phyloP scores from a whole-genome alignment of 108 stramenopile species.

The Cyclostephanos tholiformis region DNA sequence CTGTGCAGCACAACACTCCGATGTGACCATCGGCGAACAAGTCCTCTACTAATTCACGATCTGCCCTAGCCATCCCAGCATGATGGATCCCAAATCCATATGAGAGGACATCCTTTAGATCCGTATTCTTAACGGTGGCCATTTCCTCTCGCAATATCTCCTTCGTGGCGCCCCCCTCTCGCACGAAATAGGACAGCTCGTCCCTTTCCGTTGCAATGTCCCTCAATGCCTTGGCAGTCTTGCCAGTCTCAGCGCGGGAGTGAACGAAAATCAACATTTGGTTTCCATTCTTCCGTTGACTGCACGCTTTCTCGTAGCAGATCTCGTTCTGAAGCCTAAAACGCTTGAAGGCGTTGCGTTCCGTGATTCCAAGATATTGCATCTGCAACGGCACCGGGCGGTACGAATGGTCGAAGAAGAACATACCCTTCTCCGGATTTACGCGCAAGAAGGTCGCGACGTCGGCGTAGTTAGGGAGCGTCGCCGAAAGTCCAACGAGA shows the following conservation, averaged over 20 bases:
- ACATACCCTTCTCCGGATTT: constrained; percentile 94
- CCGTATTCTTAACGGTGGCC: constrained; percentile 84
- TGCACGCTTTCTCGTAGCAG: constrained; percentile 96
- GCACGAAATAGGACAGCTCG: constrained; percentile 84
- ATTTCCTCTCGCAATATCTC: constrained; percentile 93
- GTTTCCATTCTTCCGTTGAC: constrained; percentile 84
- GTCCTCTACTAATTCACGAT: constrained; percentile 98
- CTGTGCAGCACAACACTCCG: constrained; percentile 95
- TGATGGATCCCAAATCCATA: constrained; percentile 99
- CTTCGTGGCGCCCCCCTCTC: constrained; percentile 88
- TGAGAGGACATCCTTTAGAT: constrained; percentile 93
- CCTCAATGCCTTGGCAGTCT: constrained; percentile 96
- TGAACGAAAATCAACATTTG: constrained; percentile 99
- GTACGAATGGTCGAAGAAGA: constrained; percentile 99
- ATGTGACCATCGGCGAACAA: constrained; percentile 96
- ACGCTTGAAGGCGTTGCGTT: constrained; percentile 97
- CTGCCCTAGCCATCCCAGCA: constrained; percentile 94
- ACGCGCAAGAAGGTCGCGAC: constrained; percentile 99
- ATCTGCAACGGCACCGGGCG: constrained; percentile 99
- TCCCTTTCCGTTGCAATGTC: constrained; percentile 94
- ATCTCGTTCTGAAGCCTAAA: constrained; percentile 99
- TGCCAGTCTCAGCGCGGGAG: constrained; percentile 96
- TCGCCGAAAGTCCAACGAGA: constrained; percentile 97
- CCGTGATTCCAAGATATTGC: constrained; percentile 99
- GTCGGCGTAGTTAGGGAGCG: constrained; percentile 99